phyloP scores from a whole-genome alignment of 2,329 filamentous ascomycete species.

The Graphiopsis chlorocephala region DNA sequence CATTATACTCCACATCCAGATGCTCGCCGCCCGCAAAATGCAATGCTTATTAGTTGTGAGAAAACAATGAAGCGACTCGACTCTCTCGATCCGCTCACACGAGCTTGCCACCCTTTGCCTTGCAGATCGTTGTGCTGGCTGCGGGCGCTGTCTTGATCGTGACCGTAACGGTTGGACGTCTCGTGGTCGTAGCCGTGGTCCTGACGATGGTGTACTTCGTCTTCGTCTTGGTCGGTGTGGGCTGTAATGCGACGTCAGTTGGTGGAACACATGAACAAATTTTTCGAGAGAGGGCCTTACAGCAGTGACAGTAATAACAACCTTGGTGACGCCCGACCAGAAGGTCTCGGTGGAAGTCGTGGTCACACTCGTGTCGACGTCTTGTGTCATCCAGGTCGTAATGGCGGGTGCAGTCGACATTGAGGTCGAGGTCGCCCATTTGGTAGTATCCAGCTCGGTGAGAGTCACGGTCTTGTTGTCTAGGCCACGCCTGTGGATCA shows the following conservation, averaged over 20 bases:
- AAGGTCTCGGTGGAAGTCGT: constrained; percentile 15
- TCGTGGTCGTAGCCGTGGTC: constrained; percentile 17
- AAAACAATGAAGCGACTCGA: background rate
- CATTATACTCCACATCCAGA: background rate
- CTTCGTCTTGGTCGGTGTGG: constrained; percentile 19
- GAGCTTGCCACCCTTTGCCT: constrained; percentile 23
- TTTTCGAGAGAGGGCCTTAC: constrained; percentile 10
- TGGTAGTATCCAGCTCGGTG: constrained; percentile 32
- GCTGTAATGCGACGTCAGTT: background rate
- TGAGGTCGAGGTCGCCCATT: constrained; percentile 26
- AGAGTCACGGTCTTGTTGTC: constrained; percentile 34
- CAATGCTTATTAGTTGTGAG: background rate
- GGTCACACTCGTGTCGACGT: background rate
- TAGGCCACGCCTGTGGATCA: constrained; percentile 30
- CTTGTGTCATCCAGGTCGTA: constrained; percentile 7
- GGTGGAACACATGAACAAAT: background rate
- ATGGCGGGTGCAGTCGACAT: constrained; percentile 7
- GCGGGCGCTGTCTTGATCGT: constrained; percentile 17
- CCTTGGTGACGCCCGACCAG: constrained; percentile 14
- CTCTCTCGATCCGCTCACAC: background rate
- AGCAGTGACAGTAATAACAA: constrained; percentile 18
- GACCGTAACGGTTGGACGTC: constrained; percentile 16
- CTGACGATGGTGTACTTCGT: constrained; percentile 18
- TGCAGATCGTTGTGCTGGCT: constrained; percentile 18
- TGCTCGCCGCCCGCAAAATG: background rate